Base-by-base conservation (phyloP, 202 grass and related monocot species). In the Zizania palustris region DNA sequence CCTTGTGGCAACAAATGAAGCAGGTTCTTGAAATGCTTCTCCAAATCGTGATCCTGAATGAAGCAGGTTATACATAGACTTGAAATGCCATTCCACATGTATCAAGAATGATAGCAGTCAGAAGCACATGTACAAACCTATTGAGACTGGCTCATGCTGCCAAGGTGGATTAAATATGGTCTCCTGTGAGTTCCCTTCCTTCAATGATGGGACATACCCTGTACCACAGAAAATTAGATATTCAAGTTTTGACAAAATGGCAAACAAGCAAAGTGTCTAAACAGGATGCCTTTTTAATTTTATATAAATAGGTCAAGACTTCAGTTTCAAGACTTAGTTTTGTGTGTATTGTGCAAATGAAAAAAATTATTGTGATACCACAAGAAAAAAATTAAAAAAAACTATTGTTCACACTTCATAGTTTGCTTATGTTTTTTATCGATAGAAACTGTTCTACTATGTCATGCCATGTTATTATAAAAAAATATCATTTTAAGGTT, bases 1-100 rank as follows among this genome's bases (percentile, higher is more conserved):
- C 37, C 79, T 81, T 65, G 72, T 92, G 55, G 90, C 74, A 80
- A 99, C 77, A 86, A 96, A 99, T 63, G 92, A 99, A 79, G 82
- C 80, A 71, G 92, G 92, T 72, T 99, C 96, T 80, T 99, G 85
- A 83, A 99, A 99, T 68, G 96, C 96, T 80, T 99, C 96, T 72
- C 87, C 85, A 78, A 99, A 99, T 61, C 92, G 84, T 55, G 96
- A 84, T 55, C 96, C 96, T 99, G 76, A 72, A 60, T 45, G 66
- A 79, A n/a, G n/a, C n/a, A n/a, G n/a, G 68, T 75, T 57, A 8
- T 18, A 35, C 40, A 41, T 19, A 65, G 21, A 67, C 43, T 65
- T 64, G 2, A 66, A 48, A 85, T 6, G 44, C 5, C 9, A 37
- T 55, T 11, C 42, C 45, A 62, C 16, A 77, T 60, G 44, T 54